These are phyloP conservation scores for Pisolithus thermaeus DNA, from an alignment of 1,284 basidiomycete genomes.

Conservation along the genomic window DNA sequence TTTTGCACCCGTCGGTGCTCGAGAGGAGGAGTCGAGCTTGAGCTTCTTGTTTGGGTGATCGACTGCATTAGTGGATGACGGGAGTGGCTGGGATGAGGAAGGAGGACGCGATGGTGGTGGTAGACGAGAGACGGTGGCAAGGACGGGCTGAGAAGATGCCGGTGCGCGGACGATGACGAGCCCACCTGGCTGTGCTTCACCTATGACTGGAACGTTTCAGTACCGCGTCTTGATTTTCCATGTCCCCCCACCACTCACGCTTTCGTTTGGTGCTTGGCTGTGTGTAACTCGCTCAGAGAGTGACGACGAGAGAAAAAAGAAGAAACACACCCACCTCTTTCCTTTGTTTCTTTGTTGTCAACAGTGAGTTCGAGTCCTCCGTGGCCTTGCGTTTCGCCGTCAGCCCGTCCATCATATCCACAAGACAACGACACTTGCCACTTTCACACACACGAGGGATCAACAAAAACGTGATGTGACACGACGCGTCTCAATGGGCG, in stretches of 20 bases:
- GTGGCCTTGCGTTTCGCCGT: constrained; percentile 45
- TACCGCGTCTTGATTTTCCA: constrained; percentile 8
- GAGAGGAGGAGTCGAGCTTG: constrained; percentile 35
- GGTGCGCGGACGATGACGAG: constrained; percentile 57
- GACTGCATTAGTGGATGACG: constrained; percentile 21
- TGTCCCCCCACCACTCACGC: constrained; percentile 33
- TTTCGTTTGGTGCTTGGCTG: constrained; percentile 33
- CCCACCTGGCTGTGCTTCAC: constrained; percentile 58
- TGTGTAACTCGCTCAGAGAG: constrained; percentile 2
- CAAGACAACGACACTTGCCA: constrained; percentile 2
- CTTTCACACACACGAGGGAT: constrained; percentile 21
- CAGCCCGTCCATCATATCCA: constrained; percentile 9
- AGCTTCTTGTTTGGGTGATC: constrained; percentile 49
- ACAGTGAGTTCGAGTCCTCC: constrained; percentile 45
- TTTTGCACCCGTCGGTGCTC: constrained; percentile 22
- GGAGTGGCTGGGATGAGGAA: constrained; percentile 26
- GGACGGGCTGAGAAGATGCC: constrained; percentile 21
- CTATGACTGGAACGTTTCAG: constrained; percentile 37
- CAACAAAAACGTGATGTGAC: constrained; percentile 24
- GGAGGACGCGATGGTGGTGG: constrained; percentile 10
- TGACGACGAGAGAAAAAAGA: not conserved
- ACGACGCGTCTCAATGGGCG: constrained; percentile 27
- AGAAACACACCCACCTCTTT: constrained; percentile 41
- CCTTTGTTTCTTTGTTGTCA: constrained; percentile 48
- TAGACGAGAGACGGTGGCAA: constrained; percentile 14